phyloP scores from a whole-genome alignment of 805 yeast species.

The Komagataella pseudopastoris region DNA sequence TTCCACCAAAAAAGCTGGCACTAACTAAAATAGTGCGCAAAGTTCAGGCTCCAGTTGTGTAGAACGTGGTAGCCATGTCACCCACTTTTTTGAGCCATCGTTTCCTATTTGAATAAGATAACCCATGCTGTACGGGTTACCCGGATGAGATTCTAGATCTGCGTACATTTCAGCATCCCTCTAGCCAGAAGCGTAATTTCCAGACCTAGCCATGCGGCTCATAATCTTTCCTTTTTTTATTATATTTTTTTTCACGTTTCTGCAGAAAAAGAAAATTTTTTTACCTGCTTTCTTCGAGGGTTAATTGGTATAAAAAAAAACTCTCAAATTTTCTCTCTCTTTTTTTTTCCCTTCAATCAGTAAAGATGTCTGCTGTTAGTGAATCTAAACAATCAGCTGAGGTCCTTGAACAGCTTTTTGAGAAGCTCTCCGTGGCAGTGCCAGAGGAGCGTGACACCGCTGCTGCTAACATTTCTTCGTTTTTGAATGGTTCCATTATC shows the following conservation, averaged over 20 bases:
- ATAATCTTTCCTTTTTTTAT: not conserved
- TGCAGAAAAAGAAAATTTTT: not conserved
- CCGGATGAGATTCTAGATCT: not conserved
- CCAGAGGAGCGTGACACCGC: constrained; percentile 74
- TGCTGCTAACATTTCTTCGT: constrained; percentile 81
- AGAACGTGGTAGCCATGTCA: not conserved
- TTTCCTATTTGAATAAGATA: not conserved
- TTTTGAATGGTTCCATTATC: constrained; percentile 92
- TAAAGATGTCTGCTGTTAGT: constrained; percentile 21
- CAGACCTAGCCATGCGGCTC: not conserved
- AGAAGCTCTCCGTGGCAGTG: constrained; percentile 82
- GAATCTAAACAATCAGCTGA: constrained; percentile 53
- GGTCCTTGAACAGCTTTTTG: constrained; percentile 88
- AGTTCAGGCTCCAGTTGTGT: not conserved
- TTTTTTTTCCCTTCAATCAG: not conserved
- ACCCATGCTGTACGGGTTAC: not conserved
- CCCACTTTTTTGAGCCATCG: not conserved
- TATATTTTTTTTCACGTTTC: not conserved
- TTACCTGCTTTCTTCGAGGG: not conserved
- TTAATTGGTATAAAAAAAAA: not conserved
- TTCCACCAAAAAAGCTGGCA: not conserved
- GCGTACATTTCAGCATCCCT: not conserved
- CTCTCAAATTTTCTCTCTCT: not conserved
- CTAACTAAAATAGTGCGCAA: too few species aligned
- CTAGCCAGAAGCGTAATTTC: not conserved